phyloP scores from a whole-genome alignment of 75 land plant species.

The Gnetum montanum region DNA sequence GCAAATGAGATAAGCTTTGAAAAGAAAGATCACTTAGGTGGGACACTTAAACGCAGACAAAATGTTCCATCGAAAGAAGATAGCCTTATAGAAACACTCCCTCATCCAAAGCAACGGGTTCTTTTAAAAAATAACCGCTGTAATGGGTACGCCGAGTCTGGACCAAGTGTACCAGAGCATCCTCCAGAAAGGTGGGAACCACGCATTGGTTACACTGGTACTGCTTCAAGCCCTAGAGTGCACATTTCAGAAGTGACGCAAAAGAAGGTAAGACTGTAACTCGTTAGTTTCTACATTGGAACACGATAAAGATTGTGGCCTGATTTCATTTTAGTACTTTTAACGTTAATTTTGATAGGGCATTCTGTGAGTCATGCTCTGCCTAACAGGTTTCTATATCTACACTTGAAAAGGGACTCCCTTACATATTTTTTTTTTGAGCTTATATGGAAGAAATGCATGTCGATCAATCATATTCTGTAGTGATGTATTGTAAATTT shows the following conservation, averaged over 20 bases:
- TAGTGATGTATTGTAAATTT: too few relatives aligned
- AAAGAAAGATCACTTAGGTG: constrained; percentile 30
- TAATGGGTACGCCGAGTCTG: constrained; percentile 23
- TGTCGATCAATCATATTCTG: too few relatives aligned
- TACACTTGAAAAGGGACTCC: too few relatives aligned
- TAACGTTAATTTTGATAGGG: too few relatives aligned
- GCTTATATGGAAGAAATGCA: too few relatives aligned
- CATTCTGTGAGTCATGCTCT: too few relatives aligned
- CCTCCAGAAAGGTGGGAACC: constrained; percentile 39
- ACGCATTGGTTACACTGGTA: constrained; percentile 15
- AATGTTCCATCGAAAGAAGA: constrained; percentile 25
- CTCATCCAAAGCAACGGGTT: constrained; percentile 24
- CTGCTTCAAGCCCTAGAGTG: constrained; percentile 8
- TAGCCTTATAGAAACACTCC: constrained; percentile 10
- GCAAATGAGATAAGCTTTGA: constrained; percentile 18
- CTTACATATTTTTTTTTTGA: too few relatives aligned
- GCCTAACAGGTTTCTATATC: too few relatives aligned
- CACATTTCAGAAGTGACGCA: constrained; percentile 76
- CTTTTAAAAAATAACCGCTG: constrained; percentile 37
- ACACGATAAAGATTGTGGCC: background rate
- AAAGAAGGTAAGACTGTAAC: constrained; percentile 58
- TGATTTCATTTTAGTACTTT: background rate
- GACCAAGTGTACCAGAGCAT: constrained; percentile 31
- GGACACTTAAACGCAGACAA: constrained; percentile 34
- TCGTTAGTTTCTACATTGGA: background rate